phyloP scores from a whole-genome alignment of 768 basidiomycete genomes.

The Obba rivulosa region DNA sequence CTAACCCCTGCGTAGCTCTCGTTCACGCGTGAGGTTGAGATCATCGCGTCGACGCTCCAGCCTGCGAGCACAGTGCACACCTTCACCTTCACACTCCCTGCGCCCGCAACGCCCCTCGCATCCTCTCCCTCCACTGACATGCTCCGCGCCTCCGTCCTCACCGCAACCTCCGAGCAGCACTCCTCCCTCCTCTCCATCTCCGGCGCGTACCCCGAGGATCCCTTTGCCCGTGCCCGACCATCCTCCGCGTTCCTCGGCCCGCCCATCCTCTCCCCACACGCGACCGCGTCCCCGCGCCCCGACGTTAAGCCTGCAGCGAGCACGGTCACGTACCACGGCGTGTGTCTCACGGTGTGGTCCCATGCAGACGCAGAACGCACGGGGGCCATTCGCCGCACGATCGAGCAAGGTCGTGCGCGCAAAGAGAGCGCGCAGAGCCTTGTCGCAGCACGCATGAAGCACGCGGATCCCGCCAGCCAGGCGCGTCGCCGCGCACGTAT shows the following conservation, averaged over 20 bases:
- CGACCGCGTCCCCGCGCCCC: conserved; percentile 15
- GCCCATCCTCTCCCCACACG: conserved; percentile 45
- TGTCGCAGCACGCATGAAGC: conserved; percentile 62
- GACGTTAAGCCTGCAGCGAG: conserved; percentile 32
- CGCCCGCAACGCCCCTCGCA: conserved; percentile 69
- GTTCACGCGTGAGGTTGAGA: conserved; percentile 88
- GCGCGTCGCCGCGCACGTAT: conserved; percentile 52
- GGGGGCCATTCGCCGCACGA: conserved; percentile 74
- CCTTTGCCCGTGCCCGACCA: conserved; percentile 61
- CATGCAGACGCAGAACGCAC: conserved; percentile 89
- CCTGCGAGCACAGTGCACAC: conserved; percentile 90
- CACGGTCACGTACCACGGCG: conserved; percentile 74
- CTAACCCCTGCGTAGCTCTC: conserved; percentile 53
- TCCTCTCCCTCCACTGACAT: conserved; percentile 69
- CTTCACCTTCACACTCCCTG: conserved; percentile 84
- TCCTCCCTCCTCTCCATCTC: conserved; percentile 68
- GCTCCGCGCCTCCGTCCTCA: conserved; percentile 70
- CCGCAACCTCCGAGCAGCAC: conserved; percentile 36
- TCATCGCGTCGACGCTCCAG: conserved; percentile 91
- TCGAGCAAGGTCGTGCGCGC: conserved; percentile 71
- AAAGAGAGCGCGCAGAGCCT: conserved; percentile 78
- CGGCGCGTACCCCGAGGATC: conserved; percentile 72
- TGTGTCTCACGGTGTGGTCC: conserved; percentile 93
- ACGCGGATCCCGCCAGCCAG: conserved; percentile 50
- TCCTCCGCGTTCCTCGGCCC: conserved; percentile 79